Conservation (phyloP, 768 basidiomycete genomes). For the Pisolithus marmoratus region DNA sequence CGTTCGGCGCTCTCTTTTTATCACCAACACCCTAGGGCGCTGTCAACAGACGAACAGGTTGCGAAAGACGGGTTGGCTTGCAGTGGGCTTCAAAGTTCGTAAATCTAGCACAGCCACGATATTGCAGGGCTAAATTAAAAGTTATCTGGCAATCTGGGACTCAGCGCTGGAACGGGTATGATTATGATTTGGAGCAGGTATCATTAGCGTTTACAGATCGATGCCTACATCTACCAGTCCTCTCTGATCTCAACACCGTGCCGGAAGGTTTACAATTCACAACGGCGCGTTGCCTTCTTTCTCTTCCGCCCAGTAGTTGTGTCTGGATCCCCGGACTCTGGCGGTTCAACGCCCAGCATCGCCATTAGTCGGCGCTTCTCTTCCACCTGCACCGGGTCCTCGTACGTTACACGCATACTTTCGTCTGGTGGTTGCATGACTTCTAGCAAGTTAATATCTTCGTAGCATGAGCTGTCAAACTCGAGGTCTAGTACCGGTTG, state of each 20-base stretch:
- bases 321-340: constrained; percentile 2
- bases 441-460: constrained; percentile 26
- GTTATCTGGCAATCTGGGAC: too few species aligned
- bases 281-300: constrained; percentile 20
- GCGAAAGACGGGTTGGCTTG: too few species aligned
- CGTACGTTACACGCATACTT: constrained; percentile 56
- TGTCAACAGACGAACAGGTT: too few species aligned
- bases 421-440: constrained; percentile 31
- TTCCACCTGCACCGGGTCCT: constrained; percentile 58
- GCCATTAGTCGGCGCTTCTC: constrained; percentile 55
- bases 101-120: too few species aligned
- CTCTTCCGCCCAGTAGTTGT: constrained; percentile 6
- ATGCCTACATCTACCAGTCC: too few species aligned
- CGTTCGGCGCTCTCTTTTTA: not conserved
- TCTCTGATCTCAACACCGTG: not conserved
- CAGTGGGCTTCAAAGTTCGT: too few species aligned
- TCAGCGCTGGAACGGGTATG: too few species aligned
- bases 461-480: constrained; percentile 17
- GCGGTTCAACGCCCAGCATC: constrained; percentile 36
- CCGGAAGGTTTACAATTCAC: constrained; percentile 17
- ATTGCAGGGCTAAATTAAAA: too few species aligned
- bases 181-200: too few species aligned
- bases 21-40: not conserved
- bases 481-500: constrained; percentile 5
- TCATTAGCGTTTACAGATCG: too few species aligned